These are phyloP conservation scores for Solanum chacoense DNA, from an alignment of 305 asterid species.

Conservation along the genomic window DNA sequence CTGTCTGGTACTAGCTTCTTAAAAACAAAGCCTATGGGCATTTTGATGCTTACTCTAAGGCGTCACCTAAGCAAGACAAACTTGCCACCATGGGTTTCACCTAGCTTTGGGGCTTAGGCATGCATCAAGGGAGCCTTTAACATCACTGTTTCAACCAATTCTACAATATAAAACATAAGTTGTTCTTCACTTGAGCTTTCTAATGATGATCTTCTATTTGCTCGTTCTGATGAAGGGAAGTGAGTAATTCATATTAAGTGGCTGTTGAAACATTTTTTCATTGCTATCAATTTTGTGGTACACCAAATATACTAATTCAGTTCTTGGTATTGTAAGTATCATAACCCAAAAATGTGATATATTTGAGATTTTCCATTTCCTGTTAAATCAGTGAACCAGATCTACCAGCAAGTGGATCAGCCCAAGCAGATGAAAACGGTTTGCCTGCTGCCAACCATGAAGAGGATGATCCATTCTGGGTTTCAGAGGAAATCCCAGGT, in stretches of 20 bases:
- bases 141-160: neutral
- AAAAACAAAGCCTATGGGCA: neutral
- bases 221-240: neutral
- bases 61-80: neutral
- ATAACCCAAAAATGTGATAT: neutral
- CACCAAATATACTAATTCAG: neutral
- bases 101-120: neutral
- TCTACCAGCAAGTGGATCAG: conserved; percentile 33
- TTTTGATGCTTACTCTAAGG: neutral
- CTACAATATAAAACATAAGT: neutral
- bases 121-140: neutral
- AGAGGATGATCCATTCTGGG: conserved; percentile 63
- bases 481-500: conserved; percentile 75
- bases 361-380: neutral
- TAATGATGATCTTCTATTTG: neutral
- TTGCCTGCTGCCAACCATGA: conserved; percentile 11
- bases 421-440: conserved; percentile 28
- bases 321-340: neutral
- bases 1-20: neutral
- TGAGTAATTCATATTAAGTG: neutral
- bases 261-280: neutral
- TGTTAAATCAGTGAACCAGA: conserved; percentile 46
- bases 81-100: neutral
- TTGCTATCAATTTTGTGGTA: neutral
- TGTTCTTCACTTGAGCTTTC: neutral